Base-by-base conservation (phyloP, 225 moss, liverwort and hornwort species). In the Asterella californica region DNA sequence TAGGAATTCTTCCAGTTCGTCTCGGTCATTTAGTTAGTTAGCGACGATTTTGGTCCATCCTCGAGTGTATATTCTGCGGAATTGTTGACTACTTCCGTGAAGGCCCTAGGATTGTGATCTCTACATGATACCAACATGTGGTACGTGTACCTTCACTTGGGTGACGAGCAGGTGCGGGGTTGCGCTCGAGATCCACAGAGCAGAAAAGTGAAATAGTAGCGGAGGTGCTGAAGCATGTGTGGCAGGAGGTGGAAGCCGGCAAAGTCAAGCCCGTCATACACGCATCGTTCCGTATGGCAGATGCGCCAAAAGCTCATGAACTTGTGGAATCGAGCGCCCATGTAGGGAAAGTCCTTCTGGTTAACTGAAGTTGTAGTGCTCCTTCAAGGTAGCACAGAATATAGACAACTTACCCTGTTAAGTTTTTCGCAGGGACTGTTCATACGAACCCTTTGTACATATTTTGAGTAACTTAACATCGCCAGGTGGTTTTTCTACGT, bases 171-270 rank as follows among this genome's bases (percentile, higher is more conserved):
- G 91, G 80, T 67, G 90, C 88, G 30, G 93, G 92, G 2, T 83
- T 97, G 87, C 83, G 92, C 30, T 18, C 0, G 22, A 87, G 92
- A 33, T 76, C 90, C 0, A 76, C 76, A 24, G 89, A 93, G 86
- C 87, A 89, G 29, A 97, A 97, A 87, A 86, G 87, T 32, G 85
- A 91, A 80, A 90, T 97, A 82, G 90, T 97, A 55, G 90, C 90
- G 67, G 92, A 81, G 1, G 94, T 94, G 0, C 15, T 85, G 53
- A 86, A 89, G 75, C 76, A 97, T 65, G 96, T 97, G 0, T 97
- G 96, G 96, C 89, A 92, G 11, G 90, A 85, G 78, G 79, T 97
- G 49, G 96, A 89, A 85, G 83, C 85, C 1, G 93, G 93, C 27
- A 81, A 83, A 2, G 86, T 94, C 9, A 88, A 88, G 79, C 82